Base-by-base conservation (phyloP, 345 rosid species). In the Punica granatum region DNA sequence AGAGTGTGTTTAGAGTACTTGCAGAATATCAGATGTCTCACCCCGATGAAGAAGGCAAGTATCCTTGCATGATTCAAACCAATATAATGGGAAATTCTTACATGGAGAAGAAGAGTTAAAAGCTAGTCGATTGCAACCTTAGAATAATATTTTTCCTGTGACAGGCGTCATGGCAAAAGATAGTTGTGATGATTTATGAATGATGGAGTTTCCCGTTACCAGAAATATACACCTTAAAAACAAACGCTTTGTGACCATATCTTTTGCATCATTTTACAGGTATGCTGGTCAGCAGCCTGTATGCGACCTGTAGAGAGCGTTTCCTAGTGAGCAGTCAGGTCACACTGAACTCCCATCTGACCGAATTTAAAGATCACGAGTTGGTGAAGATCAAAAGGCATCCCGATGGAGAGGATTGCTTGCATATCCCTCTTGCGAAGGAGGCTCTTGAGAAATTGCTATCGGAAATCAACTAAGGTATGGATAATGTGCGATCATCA, bases 351-450 rank as follows among this genome's bases (percentile, higher is more conserved):
- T 85, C 98, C 32, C 96, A 94, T 77, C 77, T 94, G 80, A 89
- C 90, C 8, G 99, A 94, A 69, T 89, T 89, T 73, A 94, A 89
- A 79, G 99, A 94, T 79, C 98, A 89, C 21, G 98, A 91, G 63
- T 79, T 94, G 66, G 92, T 94, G 42, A 94, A 89, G 84, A 86
- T 81, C 51, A 84, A 75, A 78, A 84, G 88, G 81, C 76, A 81
- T 68, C 62, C 82, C 0, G 97, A 94, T 75, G 98, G 97, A 46
- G 97, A 91, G 77, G 99, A 91, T 72, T 91, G 98, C 86, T 76
- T 91, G 54, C 75, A 71, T 60, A 82, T 91, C 69, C 90, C 90
- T 70, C 97, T 94, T 51, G 43, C 98, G 11, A 61, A 76, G 0
- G 96, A 89, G 43, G 90, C 95, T 16, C 77, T 91, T 6, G 77